phyloP scores from a whole-genome alignment of 495 filamentous ascomycete species.

The Aspergillus bertholletiae region DNA sequence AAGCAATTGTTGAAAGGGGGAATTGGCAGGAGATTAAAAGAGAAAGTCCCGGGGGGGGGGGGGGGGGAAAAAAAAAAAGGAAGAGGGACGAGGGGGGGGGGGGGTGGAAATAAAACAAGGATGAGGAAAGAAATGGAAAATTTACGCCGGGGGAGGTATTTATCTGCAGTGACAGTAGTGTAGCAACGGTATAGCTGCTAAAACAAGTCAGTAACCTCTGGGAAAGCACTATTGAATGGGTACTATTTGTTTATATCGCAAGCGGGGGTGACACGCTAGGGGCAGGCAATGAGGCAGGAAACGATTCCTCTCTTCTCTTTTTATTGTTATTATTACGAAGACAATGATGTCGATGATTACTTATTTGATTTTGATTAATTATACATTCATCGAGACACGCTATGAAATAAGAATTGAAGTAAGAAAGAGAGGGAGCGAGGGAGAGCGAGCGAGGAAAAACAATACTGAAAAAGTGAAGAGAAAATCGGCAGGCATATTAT shows the following conservation, averaged over 20 bases:
- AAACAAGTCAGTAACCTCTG: conserved; percentile 1
- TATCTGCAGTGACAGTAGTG: neutral
- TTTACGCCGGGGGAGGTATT: conserved; percentile 1
- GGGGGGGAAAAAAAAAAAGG: conserved; percentile 3
- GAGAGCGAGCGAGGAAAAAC: neutral
- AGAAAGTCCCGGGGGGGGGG: too few relatives aligned
- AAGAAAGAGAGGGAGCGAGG: neutral
- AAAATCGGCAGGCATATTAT: neutral
- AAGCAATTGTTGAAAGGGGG: conserved; percentile 12
- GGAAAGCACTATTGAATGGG: neutral
- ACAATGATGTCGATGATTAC: too few relatives aligned
- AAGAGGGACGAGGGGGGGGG: conserved; percentile 1
- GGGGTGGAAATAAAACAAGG: conserved; percentile 2
- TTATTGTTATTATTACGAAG: neutral
- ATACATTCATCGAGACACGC: too few relatives aligned
- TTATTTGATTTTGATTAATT: too few relatives aligned
- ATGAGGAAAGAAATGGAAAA: conserved; percentile 4
- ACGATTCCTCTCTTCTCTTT: neutral
- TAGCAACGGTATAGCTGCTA: neutral
- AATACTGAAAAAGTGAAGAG: neutral
- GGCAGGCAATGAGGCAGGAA: neutral
- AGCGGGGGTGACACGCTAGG: neutral
- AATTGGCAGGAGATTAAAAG: too few relatives aligned
- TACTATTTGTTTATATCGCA: neutral
- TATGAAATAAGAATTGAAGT: neutral